Base-by-base conservation (phyloP, 2,329 filamentous ascomycete species). In the Zymoseptoria brevis region DNA sequence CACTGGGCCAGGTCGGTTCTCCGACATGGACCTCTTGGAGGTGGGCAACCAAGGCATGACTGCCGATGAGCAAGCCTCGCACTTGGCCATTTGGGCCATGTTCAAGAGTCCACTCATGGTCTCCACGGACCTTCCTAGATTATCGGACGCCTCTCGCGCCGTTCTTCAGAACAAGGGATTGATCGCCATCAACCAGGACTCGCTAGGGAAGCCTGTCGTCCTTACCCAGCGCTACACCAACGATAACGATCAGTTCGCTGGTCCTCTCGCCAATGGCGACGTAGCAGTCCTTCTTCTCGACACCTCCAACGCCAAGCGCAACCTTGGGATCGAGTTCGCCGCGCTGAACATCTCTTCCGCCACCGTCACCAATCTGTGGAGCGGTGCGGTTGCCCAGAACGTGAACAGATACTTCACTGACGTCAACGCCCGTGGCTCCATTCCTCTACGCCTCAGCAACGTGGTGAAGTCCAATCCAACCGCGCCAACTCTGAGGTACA, bases 141-240 rank as follows among this genome's bases (percentile, higher is more conserved):
- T 70, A 53, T 65, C 65, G 11, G 54, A 56, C 13, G 57, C 61
- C 5, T 67, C 66, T 3, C 54, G 61, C 19, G 56, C 59, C 21
- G 68, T 75, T 53, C 60, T 77, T 53, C 73, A 72, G 1, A 84
- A 84, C 68, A 72, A 75, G 24, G 81, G 83, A 57, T 77, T 83
- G 21, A 80, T 86, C 22, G 77, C 77, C 0, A 80, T 83, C 66
- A 85, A 85, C 64, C 82, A 85, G 63, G 83, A 85, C 64, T 60
- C 77, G 0, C 69, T 84, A 0, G 81, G 76, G 0, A 71, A 78
- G 56, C 80, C 81, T 51, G 80, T 81, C 0, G 74, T 74, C n/a
- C 71, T 86, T 1, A 68, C 78, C 1, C 73, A 73, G 16, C 68
- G 75, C 30, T 73, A 71, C 58, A 74, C 73, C 0, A 71, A 73